Evolutionary conservation across 176 grass and related monocot species (phyloP).

Genomic region (Aegilops bicornis): DNA sequence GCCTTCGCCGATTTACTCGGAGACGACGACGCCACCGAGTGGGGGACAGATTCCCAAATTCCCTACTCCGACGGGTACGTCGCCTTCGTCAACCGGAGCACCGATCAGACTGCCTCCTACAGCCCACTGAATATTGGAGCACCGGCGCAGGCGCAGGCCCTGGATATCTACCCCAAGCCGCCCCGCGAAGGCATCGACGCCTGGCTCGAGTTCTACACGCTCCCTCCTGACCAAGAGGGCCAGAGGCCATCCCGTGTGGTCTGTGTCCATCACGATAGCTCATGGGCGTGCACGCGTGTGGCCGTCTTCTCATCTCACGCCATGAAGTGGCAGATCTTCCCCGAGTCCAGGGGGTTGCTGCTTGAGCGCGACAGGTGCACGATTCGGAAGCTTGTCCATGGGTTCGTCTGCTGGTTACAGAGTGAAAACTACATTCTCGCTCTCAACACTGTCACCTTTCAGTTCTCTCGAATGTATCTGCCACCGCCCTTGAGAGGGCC

Average conservation of each 20-base stretch:
- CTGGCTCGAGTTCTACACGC: background rate
- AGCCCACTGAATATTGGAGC: background rate
- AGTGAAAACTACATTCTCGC: background rate
- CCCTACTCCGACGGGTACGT: background rate
- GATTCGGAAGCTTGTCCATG: background rate
- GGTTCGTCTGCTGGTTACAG: background rate
- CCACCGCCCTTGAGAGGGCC: background rate
- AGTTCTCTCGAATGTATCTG: background rate
- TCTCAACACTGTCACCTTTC: background rate
- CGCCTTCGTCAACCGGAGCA: background rate
- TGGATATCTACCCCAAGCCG: background rate
- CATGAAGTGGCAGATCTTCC: conserved; percentile 10
- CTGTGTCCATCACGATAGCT: background rate
- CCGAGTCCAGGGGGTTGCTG: background rate
- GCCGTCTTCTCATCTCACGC: background rate
- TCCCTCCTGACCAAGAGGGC: background rate
- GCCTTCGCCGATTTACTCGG: background rate
- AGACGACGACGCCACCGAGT: background rate
- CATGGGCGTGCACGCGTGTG: background rate
- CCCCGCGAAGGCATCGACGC: background rate
- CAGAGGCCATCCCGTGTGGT: background rate
- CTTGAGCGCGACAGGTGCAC: background rate
- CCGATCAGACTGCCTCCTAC: background rate
- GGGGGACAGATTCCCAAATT: background rate
- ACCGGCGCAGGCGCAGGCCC: background rate